Percentiles rank a stretch among this genome's conserved stretches.
Evolutionary conservation across 2,329 filamentous ascomycete genomes (phyloP).

Genomic region (Diaporthe vaccinii): DNA sequence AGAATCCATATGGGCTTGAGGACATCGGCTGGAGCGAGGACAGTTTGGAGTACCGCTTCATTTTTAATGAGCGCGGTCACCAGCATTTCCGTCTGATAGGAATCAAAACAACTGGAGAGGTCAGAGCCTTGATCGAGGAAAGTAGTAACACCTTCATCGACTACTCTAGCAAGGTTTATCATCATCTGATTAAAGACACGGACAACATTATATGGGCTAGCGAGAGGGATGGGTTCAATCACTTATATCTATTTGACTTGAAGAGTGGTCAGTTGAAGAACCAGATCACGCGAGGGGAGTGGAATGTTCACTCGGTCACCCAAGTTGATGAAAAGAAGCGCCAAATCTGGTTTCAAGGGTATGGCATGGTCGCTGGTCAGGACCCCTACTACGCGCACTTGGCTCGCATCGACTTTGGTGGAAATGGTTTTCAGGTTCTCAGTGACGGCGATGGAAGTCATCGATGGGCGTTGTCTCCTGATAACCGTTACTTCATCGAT

Average conservation of each 20-base stretch:
- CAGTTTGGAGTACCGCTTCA: background rate
- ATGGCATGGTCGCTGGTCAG: background rate
- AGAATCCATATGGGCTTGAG: background rate
- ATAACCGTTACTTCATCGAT: background rate
- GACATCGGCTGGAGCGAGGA: background rate
- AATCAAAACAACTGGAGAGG: background rate
- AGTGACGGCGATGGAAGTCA: background rate
- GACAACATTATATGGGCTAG: background rate
- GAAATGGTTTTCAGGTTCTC: background rate
- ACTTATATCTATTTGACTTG: background rate
- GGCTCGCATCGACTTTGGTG: background rate
- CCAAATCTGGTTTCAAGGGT: background rate
- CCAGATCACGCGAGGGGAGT: background rate
- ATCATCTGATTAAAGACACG: background rate
- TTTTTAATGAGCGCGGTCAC: background rate
- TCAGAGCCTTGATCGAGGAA: slow-evolving; percentile 11
- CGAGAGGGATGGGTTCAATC: background rate
- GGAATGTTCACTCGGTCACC: background rate
- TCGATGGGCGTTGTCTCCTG: background rate
- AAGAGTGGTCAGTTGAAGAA: background rate
- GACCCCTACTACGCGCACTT: slow-evolving; percentile 4
- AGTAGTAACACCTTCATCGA: slow-evolving; percentile 3
- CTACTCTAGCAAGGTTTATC: background rate
- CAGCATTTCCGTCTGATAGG: background rate
- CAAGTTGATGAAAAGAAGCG: background rate